Conservation (phyloP, 1,284 basidiomycete genomes). For the Cutaneotrichosporon sp. region DNA sequence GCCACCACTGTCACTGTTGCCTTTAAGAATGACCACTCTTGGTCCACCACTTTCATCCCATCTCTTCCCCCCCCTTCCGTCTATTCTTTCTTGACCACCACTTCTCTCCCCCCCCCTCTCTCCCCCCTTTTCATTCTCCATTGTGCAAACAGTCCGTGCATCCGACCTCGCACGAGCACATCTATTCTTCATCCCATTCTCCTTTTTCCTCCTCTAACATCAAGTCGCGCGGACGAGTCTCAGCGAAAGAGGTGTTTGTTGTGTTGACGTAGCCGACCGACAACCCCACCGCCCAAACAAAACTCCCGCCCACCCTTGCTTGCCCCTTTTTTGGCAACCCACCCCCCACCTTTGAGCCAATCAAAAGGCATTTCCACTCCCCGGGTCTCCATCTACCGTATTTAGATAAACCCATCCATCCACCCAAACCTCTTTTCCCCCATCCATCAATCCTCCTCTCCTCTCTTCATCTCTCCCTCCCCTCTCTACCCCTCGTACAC, state of each 20-base stretch:
- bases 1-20: no score
- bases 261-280: conserved; percentile 2
- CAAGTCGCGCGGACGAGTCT: neutral
- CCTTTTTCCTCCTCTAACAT: neutral
- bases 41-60: neutral
- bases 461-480: conserved; percentile 11
- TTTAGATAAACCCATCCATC: conserved; percentile 15
- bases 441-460: conserved; percentile 7
- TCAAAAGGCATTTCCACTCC: conserved; percentile 5
- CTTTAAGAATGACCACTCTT: no score
- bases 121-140: neutral
- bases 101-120: neutral
- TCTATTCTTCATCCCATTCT: neutral
- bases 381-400: conserved; percentile 11
- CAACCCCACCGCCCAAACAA: neutral
- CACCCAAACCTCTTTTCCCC: conserved; percentile 6
- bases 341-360: no score
- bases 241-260: no score
- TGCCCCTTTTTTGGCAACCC: conserved; percentile 2
- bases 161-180: conserved; percentile 2
- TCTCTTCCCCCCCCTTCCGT: neutral
- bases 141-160: conserved; percentile 3
- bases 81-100: no score
- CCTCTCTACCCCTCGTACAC: conserved; percentile 9
- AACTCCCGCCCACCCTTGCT: neutral